Evolutionary conservation across 2,329 filamentous ascomycete genomes (phyloP).

Genomic region (Trichoderma brevicompactum): DNA sequence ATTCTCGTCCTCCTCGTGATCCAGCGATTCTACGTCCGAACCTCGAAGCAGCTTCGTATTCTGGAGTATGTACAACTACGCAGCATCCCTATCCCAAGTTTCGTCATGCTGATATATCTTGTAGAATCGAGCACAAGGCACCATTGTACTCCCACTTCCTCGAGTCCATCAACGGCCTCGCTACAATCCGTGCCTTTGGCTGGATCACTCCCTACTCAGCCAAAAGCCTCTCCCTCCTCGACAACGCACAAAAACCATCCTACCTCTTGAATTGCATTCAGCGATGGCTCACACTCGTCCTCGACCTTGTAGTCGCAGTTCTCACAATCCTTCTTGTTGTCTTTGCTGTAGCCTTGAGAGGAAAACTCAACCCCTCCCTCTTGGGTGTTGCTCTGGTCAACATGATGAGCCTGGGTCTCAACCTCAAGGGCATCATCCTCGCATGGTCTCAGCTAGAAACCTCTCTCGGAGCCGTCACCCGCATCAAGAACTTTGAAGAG

Average conservation of each 20-base stretch:
- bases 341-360: conserved; percentile 46
- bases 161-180: conserved; percentile 40
- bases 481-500: conserved; percentile 38
- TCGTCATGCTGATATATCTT: neutral
- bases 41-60: conserved; percentile 58
- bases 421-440: conserved; percentile 38
- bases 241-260: conserved; percentile 56
- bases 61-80: conserved; percentile 51
- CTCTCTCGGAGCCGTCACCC: conserved; percentile 39
- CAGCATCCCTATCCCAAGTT: too few relatives aligned
- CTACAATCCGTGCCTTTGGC: conserved; percentile 47
- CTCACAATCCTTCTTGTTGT: conserved; percentile 46
- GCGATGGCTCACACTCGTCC: conserved; percentile 56
- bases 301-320: conserved; percentile 56
- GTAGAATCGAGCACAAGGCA: conserved; percentile 41
- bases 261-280: conserved; percentile 59
- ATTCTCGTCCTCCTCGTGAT: conserved; percentile 49
- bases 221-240: conserved; percentile 45
- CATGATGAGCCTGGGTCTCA: conserved; percentile 38
- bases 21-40: conserved; percentile 59
- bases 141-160: conserved; percentile 43
- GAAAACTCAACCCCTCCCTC: conserved; percentile 39
- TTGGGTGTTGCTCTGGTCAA: conserved; percentile 47
- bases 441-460: conserved; percentile 41
- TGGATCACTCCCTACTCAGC: conserved; percentile 45